Base-by-base conservation (phyloP, 768 basidiomycete genomes). In the Albatrellus ellisii region DNA sequence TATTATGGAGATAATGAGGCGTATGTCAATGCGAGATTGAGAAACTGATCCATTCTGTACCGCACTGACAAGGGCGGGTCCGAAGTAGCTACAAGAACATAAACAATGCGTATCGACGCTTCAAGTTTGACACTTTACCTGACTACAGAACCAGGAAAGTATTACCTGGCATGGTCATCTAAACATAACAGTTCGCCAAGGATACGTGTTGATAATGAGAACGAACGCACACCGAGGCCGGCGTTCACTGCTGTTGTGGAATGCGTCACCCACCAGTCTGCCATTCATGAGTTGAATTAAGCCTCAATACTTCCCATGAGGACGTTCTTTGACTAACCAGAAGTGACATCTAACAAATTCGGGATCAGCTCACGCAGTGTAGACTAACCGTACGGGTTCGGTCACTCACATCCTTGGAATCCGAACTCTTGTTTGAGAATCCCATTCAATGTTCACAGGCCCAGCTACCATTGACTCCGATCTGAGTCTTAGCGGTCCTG, bases 111-210 rank as follows among this genome's bases (percentile, higher is more conserved):
- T 14, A 21, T n/a, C 4, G 15, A 2, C 4, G 18, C 12, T 34
- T 14, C 2, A 26, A 25, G 25, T 18, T 2, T 8, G 8, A 17
- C 34, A 12, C 6, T 27, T 4, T 22, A 42, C 34, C 32, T 44
- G 21, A 27, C 26, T n/a, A 27, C 28, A 3, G 29, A 20, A 25
- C 25, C 15, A 11, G 14, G 15, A 10, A 27, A 10, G 35, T 40
- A 35, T 44, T 44, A n/a, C 46, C 46, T 20, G 46, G 46, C 46
- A 48, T 48, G 15, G 46, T 48, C 46, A 48, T 48, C 46, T 46
- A 31, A 8, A 10, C 17, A 14, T 20, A 18, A 6, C 24, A 39
- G 11, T 6, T 18, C 8, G 11, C 12, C 10, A 11, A 26, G 36
- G 9, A 15, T n/a, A 6, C 17, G 15, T 18, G 34, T 7, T 32